These are phyloP conservation scores for Rhexocercosporidium sp. DNA, from an alignment of 2,329 filamentous ascomycete species.

Conservation along the genomic window DNA sequence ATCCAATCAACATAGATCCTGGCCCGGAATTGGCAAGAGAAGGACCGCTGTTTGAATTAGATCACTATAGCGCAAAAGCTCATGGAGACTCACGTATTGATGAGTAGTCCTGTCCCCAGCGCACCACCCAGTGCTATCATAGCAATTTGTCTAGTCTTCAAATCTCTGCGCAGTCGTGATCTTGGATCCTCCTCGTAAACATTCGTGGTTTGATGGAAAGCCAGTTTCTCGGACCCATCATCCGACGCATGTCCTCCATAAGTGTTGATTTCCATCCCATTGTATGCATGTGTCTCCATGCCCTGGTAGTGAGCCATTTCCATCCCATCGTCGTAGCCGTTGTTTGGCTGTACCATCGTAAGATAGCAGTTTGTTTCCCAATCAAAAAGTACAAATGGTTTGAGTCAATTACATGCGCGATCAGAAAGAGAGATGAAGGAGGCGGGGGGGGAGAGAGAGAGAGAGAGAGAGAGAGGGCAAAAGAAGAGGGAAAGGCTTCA, in stretches of 20 bases:
- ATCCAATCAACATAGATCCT: conserved; percentile 73
- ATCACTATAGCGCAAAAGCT: neutral
- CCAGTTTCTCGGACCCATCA: conserved; percentile 26
- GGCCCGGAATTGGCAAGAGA: conserved; percentile 55
- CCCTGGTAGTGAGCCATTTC: conserved; percentile 27
- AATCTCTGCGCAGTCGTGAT: conserved; percentile 52
- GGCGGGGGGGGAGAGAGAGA: neutral
- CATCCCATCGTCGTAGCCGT: conserved; percentile 20
- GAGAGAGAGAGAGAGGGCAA: neutral
- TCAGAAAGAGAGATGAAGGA: neutral
- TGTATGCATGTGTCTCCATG: conserved; percentile 21
- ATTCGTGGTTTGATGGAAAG: conserved; percentile 16
- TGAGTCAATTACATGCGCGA: neutral
- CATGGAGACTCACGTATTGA: conserved; percentile 56
- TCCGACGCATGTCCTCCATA: conserved; percentile 24
- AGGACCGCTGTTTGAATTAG: conserved; percentile 42
- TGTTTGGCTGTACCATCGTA: conserved; percentile 12
- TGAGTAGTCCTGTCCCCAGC: conserved; percentile 63
- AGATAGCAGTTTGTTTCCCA: neutral
- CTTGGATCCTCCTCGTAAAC: conserved; percentile 35
- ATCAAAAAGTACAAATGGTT: neutral
- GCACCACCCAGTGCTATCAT: conserved; percentile 78
- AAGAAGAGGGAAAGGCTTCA: conserved; percentile 6
- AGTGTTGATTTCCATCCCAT: conserved; percentile 24
- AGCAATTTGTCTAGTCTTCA: conserved; percentile 59